These are phyloP conservation scores for Sequoiadendron giganteum DNA, from an alignment of 75 land plant species.

Conservation along the genomic window DNA sequence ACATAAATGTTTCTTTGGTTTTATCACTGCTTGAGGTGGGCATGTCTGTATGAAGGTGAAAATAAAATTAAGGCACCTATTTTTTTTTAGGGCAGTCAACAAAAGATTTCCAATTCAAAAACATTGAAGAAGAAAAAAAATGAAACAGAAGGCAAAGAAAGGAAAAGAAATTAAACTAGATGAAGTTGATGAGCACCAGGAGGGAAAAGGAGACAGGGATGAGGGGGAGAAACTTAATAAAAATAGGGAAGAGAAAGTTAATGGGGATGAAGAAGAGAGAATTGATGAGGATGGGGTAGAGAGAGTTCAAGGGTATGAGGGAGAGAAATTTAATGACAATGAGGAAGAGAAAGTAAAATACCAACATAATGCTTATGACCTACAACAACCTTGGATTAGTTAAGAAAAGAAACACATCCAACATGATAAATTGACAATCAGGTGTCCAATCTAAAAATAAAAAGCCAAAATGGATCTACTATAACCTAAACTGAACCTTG, in stretches of 20 bases:
- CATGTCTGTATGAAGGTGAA: neutral
- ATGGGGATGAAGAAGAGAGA: no score
- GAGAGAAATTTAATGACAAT: no score
- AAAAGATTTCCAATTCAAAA: neutral
- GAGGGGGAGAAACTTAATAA: neutral
- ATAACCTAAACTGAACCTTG: neutral
- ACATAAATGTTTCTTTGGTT: no score
- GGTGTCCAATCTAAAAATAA: neutral
- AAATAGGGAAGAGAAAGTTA: neutral
- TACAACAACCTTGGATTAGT: no score
- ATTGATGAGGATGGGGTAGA: no score
- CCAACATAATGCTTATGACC: no score
- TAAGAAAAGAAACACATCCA: neutral
- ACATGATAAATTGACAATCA: neutral
- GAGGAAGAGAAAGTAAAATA: no score
- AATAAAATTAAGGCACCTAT: neutral
- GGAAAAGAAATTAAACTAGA: neutral
- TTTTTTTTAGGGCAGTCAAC: neutral
- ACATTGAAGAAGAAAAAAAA: neutral
- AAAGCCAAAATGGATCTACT: neutral
- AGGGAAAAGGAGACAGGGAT: neutral
- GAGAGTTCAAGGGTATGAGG: no score
- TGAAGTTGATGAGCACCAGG: neutral
- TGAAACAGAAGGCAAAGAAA: neutral
- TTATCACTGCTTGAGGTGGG: neutral